phyloP scores from a whole-genome alignment of 1,139 yeast species.

The Magnusiomyces tetraspermus region DNA sequence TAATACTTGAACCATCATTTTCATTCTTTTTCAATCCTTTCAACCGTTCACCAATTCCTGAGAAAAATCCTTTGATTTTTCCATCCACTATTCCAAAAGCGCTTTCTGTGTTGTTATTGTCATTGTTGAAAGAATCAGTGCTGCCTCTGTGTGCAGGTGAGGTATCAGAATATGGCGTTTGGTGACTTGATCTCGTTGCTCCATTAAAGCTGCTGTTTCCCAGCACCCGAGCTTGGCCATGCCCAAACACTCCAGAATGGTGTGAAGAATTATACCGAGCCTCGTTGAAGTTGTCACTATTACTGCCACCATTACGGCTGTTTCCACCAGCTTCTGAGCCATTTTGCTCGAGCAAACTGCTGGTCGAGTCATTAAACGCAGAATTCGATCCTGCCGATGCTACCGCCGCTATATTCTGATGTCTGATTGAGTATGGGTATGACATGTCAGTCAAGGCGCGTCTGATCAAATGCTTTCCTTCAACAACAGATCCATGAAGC shows the following conservation, averaged over 20 bases:
- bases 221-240: background rate
- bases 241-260: background rate
- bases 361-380: background rate
- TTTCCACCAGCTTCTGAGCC: background rate
- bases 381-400: conserved; percentile 6
- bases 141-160: background rate
- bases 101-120: background rate
- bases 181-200: background rate
- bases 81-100: background rate
- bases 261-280: background rate
- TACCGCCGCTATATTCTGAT: conserved; percentile 8
- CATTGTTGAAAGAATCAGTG: background rate
- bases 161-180: background rate
- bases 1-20: background rate
- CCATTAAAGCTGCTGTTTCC: conserved; percentile 1
- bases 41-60: conserved; percentile 7
- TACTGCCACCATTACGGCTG: background rate
- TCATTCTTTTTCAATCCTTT: background rate
- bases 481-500: conserved; percentile 23
- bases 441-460: conserved; percentile 29
- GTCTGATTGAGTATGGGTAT: conserved; percentile 21
- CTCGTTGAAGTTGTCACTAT: background rate
- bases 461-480: conserved; percentile 33
- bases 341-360: background rate
- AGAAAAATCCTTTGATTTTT: conserved; percentile 9